Conservation (phyloP, 2,329 filamentous ascomycete species). For the Aphanocladium album region DNA sequence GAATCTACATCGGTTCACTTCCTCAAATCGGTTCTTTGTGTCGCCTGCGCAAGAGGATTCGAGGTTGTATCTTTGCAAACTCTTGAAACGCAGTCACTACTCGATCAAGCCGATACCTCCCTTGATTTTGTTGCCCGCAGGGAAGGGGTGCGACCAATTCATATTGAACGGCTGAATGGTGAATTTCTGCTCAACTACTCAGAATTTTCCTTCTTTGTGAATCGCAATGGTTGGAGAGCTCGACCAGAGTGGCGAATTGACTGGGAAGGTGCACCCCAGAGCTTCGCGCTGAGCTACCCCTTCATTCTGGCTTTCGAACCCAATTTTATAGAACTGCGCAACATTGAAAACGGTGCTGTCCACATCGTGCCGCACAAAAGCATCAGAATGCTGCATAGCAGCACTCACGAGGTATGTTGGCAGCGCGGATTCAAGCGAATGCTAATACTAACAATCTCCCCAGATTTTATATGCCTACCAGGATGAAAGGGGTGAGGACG, state of each 20-base stretch:
- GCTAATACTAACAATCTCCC: conserved; percentile 13
- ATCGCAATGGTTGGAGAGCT: conserved; percentile 95
- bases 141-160: conserved; percentile 89
- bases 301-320: conserved; percentile 97
- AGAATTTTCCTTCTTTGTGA: conserved; percentile 98
- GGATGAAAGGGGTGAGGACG: conserved; percentile 88
- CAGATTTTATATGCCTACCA: conserved; percentile 98
- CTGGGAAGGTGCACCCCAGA: conserved; percentile 91
- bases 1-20: conserved; percentile 99
- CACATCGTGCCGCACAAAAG: conserved; percentile 96
- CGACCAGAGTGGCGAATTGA: conserved; percentile 95
- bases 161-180: conserved; percentile 94
- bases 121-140: conserved; percentile 94
- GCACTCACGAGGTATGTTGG: conserved; percentile 79
- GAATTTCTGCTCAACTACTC: conserved; percentile 98
- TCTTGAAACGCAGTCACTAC: conserved; percentile 92
- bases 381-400: conserved; percentile 95
- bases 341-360: conserved; percentile 90
- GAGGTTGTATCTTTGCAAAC: conserved; percentile 96
- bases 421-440: not conserved
- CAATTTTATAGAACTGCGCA: conserved; percentile 93
- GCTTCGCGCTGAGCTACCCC: conserved; percentile 90
- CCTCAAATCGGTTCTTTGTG: conserved; percentile 91
- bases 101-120: conserved; percentile 96
- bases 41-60: conserved; percentile 91